phyloP scores from a whole-genome alignment of 2,329 filamentous ascomycete species.

The Trichoderma guizhouense region DNA sequence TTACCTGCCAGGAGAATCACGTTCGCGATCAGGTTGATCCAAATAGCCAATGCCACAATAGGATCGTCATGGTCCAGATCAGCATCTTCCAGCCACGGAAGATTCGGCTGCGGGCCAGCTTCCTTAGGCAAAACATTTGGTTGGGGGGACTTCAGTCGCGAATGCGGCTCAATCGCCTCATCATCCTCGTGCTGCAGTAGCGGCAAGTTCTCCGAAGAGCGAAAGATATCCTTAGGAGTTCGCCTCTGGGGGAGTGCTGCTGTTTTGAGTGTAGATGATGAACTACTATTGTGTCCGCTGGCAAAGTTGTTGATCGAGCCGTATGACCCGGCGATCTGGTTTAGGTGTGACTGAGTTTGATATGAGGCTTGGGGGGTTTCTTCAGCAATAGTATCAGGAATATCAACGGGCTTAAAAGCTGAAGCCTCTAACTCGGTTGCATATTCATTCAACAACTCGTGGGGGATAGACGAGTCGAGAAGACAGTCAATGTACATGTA shows the following conservation, averaged over 20 bases:
- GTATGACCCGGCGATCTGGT: slow-evolving; percentile 26
- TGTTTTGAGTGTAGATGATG: slow-evolving; percentile 24
- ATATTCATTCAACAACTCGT: slow-evolving; percentile 89
- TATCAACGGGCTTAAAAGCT: slow-evolving; percentile 52
- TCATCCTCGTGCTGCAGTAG: slow-evolving; percentile 52
- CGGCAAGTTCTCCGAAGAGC: slow-evolving; percentile 65
- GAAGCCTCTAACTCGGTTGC: slow-evolving; percentile 56
- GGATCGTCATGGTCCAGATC: slow-evolving; percentile 67
- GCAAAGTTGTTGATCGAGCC: slow-evolving; percentile 28
- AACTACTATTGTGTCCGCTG: slow-evolving; percentile 30
- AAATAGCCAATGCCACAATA: slow-evolving; percentile 83
- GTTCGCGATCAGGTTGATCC: slow-evolving; percentile 79
- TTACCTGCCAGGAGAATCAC: slow-evolving; percentile 71
- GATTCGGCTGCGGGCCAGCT: slow-evolving; percentile 47
- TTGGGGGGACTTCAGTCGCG: neutral
- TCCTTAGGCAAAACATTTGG: neutral
- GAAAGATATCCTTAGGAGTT: slow-evolving; percentile 84
- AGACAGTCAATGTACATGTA: slow-evolving; percentile 92
- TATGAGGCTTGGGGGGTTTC: slow-evolving; percentile 45
- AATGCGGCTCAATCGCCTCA: slow-evolving; percentile 29
- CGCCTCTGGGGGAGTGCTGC: slow-evolving; percentile 58
- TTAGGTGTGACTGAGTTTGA: slow-evolving; percentile 25
- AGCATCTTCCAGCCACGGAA: slow-evolving; percentile 71
- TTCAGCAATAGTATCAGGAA: slow-evolving; percentile 75
- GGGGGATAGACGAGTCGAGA: slow-evolving; percentile 87